phyloP scores from a whole-genome alignment of 2,329 filamentous ascomycete species.

The Microdochium nivale region DNA sequence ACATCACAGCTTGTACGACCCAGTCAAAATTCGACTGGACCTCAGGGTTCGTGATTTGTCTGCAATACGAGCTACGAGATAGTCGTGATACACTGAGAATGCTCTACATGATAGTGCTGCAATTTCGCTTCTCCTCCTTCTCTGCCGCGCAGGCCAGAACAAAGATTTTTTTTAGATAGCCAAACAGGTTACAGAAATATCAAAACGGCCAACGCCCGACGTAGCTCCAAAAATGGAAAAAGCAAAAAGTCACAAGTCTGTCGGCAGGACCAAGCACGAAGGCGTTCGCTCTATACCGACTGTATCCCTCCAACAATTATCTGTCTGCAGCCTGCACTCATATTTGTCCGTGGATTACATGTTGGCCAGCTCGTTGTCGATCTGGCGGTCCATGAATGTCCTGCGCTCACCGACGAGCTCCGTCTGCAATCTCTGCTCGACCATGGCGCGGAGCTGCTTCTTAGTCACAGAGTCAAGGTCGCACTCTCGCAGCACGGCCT shows the following conservation, averaged over 20 bases:
- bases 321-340: not conserved
- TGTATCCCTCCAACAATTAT: too few species aligned
- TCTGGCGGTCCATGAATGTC: constrained; percentile 84
- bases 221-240: not conserved
- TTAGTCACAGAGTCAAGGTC: constrained; percentile 97
- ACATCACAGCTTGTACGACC: too few species aligned
- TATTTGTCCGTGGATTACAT: constrained; percentile 53
- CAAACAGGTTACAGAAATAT: not conserved
- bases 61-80: too few species aligned
- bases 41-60: too few species aligned
- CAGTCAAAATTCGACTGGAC: too few species aligned
- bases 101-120: not conserved
- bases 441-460: constrained; percentile 87
- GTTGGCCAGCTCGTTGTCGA: constrained; percentile 86
- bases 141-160: not conserved
- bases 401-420: constrained; percentile 80
- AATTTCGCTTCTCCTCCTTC: not conserved
- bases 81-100: not conserved
- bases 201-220: not conserved
- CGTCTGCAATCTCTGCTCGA: constrained; percentile 88
- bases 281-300: not conserved
- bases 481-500: constrained; percentile 73
- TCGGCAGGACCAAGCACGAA: not conserved
- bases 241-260: not conserved
- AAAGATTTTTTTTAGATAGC: not conserved